A percentile compares a stretch with the other conserved stretches of the same genome.
Conservation (phyloP, 805 yeast genomes). For the Sugiyamaella smithiae region DNA sequence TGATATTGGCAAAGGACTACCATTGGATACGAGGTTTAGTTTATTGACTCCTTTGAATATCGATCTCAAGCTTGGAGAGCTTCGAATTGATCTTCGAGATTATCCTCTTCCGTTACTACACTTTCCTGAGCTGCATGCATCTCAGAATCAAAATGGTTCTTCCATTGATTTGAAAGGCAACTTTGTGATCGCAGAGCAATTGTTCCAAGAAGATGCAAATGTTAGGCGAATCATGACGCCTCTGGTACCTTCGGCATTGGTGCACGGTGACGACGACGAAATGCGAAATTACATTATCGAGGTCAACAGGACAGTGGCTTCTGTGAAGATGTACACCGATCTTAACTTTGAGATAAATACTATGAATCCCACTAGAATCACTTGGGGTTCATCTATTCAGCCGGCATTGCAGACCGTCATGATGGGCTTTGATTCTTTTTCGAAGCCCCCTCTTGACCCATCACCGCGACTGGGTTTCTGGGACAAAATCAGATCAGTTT, state of each 20-base stretch:
- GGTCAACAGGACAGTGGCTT: conserved; percentile 72
- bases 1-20: conserved; percentile 79
- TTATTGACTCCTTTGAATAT: conserved; percentile 62
- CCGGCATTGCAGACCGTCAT: conserved; percentile 81
- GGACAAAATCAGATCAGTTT: conserved; percentile 77
- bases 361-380: conserved; percentile 56
- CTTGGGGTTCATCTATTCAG: conserved; percentile 84
- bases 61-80: conserved; percentile 55
- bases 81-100: conserved; percentile 72
- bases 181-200: conserved; percentile 64
- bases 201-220: conserved; percentile 48
- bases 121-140: conserved; percentile 53
- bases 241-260: conserved; percentile 43
- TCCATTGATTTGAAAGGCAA: conserved; percentile 54
- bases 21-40: conserved; percentile 64
- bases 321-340: conserved; percentile 69
- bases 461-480: conserved; percentile 84
- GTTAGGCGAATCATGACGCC: conserved; percentile 63
- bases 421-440: conserved; percentile 73
- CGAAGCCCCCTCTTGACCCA: conserved; percentile 88
- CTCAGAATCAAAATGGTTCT: conserved; percentile 31
- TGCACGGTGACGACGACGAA: conserved; percentile 30
- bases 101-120: conserved; percentile 81
- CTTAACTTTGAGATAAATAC: conserved; percentile 56
- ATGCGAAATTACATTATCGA: conserved; percentile 51